phyloP scores from a whole-genome alignment of 768 basidiomycete species.

The Arthromyces matolae region DNA sequence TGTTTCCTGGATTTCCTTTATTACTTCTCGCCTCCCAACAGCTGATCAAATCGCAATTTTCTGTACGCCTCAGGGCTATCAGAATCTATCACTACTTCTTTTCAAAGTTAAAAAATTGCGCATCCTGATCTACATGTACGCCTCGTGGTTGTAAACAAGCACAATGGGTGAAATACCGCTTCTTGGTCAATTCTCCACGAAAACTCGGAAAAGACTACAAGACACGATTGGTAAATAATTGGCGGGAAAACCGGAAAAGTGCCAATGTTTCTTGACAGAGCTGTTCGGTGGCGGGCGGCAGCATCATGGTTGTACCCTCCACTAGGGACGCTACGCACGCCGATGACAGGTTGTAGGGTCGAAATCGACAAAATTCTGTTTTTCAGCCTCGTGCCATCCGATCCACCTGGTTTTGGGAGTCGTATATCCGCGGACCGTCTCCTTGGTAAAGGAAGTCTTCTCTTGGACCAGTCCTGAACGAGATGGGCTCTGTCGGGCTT shows the following conservation, averaged over 20 bases:
- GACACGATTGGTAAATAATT: not conserved
- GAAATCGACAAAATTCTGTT: too few species aligned
- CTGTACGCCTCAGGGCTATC: too few species aligned
- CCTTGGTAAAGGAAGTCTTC: slow-evolving; percentile 27
- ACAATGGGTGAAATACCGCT: slow-evolving; percentile 21
- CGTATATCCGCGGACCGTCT: slow-evolving; percentile 41
- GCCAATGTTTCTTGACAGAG: slow-evolving; percentile 1
- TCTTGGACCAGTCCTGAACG: too few species aligned
- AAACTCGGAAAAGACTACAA: not conserved
- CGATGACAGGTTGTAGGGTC: too few species aligned
- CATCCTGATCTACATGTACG: slow-evolving; percentile 11
- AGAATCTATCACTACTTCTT: slow-evolving; percentile 8
- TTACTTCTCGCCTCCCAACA: not conserved
- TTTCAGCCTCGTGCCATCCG: too few species aligned
- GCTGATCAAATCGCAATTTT: slow-evolving; percentile 5
- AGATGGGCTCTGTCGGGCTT: too few species aligned
- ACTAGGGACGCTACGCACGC: too few species aligned
- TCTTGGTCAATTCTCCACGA: slow-evolving; percentile 16
- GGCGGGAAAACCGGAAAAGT: not conserved
- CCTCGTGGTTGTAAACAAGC: slow-evolving; percentile 18
- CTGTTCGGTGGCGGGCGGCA: not conserved
- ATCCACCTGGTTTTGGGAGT: slow-evolving; percentile 5
- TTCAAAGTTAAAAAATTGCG: slow-evolving; percentile 7
- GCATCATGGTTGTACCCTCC: too few species aligned
- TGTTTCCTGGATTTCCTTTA: not conserved